Conservation (phyloP, 257 asterid species). For the Solanum paucissectum region DNA sequence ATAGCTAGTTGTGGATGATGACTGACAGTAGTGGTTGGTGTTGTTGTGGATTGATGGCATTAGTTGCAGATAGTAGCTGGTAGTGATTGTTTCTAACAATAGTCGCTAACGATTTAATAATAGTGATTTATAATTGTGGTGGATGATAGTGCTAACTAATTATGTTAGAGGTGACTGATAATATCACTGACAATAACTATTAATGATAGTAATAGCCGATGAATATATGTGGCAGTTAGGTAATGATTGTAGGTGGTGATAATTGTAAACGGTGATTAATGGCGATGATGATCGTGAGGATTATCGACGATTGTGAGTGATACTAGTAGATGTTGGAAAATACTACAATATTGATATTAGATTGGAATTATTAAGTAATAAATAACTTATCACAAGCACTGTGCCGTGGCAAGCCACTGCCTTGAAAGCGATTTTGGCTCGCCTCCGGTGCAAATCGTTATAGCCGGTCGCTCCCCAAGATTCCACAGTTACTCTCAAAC, state of each 20-base stretch:
- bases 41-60: neutral
- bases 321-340: neutral
- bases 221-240: neutral
- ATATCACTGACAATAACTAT: neutral
- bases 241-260: neutral
- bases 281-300: neutral
- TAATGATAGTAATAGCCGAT: neutral
- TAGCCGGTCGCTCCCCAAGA: too few species aligned
- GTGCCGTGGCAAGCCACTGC: too few species aligned
- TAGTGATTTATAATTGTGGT: neutral
- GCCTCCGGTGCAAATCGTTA: too few species aligned
- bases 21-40: accelerated
- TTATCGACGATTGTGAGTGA: neutral
- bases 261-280: neutral
- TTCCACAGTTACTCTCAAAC: too few species aligned
- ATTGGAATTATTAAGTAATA: too few species aligned
- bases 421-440: too few species aligned
- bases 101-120: accelerated
- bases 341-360: too few species aligned
- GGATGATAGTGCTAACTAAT: neutral
- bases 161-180: neutral
- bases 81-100: neutral
- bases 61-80: accelerated
- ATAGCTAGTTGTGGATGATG: neutral
- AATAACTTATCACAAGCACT: too few species aligned